Base-by-base conservation (phyloP, 495 filamentous ascomycete genomes). In the Baudoinia panamericana region DNA sequence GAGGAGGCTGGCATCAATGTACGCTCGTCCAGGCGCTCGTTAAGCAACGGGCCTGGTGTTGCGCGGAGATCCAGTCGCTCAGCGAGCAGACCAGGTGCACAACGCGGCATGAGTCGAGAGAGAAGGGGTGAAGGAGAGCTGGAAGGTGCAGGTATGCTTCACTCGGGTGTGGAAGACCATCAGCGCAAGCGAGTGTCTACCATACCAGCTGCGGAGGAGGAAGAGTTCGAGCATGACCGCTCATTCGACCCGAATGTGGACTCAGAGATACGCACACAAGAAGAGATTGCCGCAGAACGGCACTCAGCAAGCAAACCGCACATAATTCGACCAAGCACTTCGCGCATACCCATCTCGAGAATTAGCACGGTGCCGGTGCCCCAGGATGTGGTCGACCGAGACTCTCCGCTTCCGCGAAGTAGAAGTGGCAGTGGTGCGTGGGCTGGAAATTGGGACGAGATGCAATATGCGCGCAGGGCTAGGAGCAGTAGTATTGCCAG, bases 1-100 rank as follows among this genome's bases (percentile, higher is more conserved):
- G 83, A 92, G 51, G 84, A 83, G 54, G 85, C 85, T 3, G 86
- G 84, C 75, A 88, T 86, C 18, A 73, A 79, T 9, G 75, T 71
- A 26, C 66, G 67, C 30, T 63, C 60, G 17, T 57, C 62, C 22
- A 68, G 75, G 32, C 71, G 78, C 31, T 62, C 66, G 30, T 53
- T 62, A 2, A 51, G 48, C 38, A 32, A 42, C 5, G 48, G 43
- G 3, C 41, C 35, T 11, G 47, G 25, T 9, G 41, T 30, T 3
- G 36, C 35, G n/a, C 27, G 15, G 16, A 38, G 40, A 21, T 20
- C 41, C 23, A 83, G 75, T 53, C 73, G 72, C 50, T 70, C 73
- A 2, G 40, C 36, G 25, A 70, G 70, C 33, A 62, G 58, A 16
- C 64, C 64, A 6, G 10, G 48, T 19, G 47, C 68, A 63, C 44